Evolutionary conservation across 495 filamentous ascomycete genomes (phyloP).

Genomic region (Podospora comata): DNA sequence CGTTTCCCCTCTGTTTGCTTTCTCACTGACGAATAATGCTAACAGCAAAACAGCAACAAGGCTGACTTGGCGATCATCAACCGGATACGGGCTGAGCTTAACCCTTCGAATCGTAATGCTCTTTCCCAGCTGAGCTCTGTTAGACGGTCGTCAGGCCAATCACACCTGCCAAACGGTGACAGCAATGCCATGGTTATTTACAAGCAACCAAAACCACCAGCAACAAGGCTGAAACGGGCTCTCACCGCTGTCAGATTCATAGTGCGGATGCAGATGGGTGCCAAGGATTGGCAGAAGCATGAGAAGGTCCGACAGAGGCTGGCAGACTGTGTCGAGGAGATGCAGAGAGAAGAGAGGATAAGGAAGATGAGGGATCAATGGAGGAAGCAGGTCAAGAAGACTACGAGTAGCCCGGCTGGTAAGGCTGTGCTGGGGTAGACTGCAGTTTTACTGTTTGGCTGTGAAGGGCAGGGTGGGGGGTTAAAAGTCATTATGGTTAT

Average conservation of each 20-base stretch:
- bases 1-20: constrained; percentile 38
- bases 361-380: constrained; percentile 32
- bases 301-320: constrained; percentile 40
- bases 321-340: constrained; percentile 38
- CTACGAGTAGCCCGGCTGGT: background rate
- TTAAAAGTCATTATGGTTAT: background rate
- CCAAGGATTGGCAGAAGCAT: constrained; percentile 39
- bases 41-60: constrained; percentile 65
- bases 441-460: background rate
- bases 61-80: constrained; percentile 80
- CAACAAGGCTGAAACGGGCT: background rate
- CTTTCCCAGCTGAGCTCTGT: constrained; percentile 23
- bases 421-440: background rate
- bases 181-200: background rate
- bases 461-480: background rate
- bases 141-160: background rate
- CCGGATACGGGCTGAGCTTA: constrained; percentile 57
- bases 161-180: constrained; percentile 3
- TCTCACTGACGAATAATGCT: constrained; percentile 4
- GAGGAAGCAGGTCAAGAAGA: constrained; percentile 22
- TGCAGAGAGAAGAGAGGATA: constrained; percentile 35
- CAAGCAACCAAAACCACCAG: constrained; percentile 8
- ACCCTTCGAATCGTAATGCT: constrained; percentile 32
- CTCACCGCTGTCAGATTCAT: constrained; percentile 39
- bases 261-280: constrained; percentile 42